Base-by-base conservation (phyloP, 257 asterid genomes). In the Fraxinus anomala region DNA sequence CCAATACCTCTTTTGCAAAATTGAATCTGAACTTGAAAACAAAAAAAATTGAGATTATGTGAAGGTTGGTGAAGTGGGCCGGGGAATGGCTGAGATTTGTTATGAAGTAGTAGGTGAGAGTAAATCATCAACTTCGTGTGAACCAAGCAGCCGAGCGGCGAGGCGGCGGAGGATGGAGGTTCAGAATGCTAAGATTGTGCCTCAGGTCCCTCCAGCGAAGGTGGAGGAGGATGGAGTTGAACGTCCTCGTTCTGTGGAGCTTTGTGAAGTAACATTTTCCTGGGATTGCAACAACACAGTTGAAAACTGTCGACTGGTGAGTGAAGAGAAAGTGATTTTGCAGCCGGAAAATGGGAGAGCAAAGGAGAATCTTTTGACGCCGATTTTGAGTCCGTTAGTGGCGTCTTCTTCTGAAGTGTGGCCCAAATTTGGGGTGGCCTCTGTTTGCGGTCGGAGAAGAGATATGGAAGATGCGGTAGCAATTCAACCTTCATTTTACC, bases 391-490 rank as follows among this genome's bases (percentile, higher is more conserved):
- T 49, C 77, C 83, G 21, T 16, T 17, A 47, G 67, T 34, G 66
- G 19, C 51, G 61, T 24, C 70, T 10, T 31, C 79, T 56, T 40
- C 47, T 1, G 82, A 73, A 4, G 13, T 9, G 30, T 69, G 21
- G 10, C 93, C 93, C 0, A 91, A 88, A 65, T 91, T 70, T 54
- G 96, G 97, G 0, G 63, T 84, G 65, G 75, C 96, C 4, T 92
- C 96, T 6, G 87, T 88, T 17, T 89, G 95, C 23, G 97, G 97
- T 5, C 78, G 96, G 78, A 86, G 96, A 28, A 73, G 93, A 14
- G 93, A 91, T 34, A 92, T 92, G 97, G 97, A 92, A 78, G 97
- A 92, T 77, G 91, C 93, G 1, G 91, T 92, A 16, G 88, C 95
- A 0, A 81, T 88, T 73, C 89, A 84, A 49, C 97, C 96, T 21